phyloP scores from a whole-genome alignment of 2,329 filamentous ascomycete genomes.

The Aspergillus vadensis region DNA sequence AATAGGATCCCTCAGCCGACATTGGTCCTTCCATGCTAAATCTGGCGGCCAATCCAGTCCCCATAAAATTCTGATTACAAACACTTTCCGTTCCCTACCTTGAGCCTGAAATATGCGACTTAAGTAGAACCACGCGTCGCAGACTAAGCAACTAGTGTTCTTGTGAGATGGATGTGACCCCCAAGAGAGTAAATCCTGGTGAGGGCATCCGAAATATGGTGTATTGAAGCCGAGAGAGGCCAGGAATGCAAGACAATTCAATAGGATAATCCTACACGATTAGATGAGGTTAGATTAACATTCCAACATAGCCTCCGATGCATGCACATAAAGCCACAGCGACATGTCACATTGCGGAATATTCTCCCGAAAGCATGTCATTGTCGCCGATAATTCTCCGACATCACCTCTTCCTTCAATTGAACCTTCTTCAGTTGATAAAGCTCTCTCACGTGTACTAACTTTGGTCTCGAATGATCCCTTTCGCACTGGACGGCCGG shows the following conservation, averaged over 20 bases:
- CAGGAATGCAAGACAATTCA: not conserved
- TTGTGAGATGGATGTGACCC: not conserved
- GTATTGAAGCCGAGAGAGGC: not conserved
- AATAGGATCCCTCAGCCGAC: not conserved
- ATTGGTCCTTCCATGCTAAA: not conserved
- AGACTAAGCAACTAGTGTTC: not conserved
- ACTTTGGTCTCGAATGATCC: too few species aligned
- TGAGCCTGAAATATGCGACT: not conserved
- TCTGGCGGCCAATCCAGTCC: not conserved
- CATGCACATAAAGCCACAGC: too few species aligned
- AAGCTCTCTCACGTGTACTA: too few species aligned
- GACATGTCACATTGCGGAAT: too few species aligned
- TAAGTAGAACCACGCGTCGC: not conserved
- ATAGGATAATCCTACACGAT: too few species aligned
- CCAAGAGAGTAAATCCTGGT: not conserved
- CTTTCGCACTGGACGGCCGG: too few species aligned
- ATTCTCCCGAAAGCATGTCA: too few species aligned
- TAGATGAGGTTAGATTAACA: too few species aligned
- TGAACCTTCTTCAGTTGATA: too few species aligned
- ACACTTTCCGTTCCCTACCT: not conserved
- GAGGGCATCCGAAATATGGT: not conserved
- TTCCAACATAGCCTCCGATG: too few species aligned
- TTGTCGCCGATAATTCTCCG: too few species aligned
- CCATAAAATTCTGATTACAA: not conserved
- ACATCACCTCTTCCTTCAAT: too few species aligned